These are phyloP conservation scores for Acer yangbiense DNA, from an alignment of 345 rosid genomes.

Conservation along the genomic window DNA sequence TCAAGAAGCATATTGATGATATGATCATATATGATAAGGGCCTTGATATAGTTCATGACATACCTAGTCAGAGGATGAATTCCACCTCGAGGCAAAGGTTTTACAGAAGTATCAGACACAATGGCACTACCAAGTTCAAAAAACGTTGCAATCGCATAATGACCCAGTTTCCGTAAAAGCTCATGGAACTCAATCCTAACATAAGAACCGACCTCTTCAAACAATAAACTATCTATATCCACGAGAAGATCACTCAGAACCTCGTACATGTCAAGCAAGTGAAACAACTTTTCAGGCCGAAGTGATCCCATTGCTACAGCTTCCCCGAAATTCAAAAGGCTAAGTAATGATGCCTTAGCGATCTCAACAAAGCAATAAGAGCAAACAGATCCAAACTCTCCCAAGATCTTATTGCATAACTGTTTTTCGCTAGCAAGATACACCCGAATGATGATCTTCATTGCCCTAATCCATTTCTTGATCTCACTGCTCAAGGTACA, in stretches of 20 bases:
- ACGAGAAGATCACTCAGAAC: constrained; percentile 48
- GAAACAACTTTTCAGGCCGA: constrained; percentile 64
- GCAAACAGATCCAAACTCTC: constrained; percentile 42
- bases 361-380: constrained; percentile 56
- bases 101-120: constrained; percentile 41
- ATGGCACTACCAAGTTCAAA: constrained; percentile 49
- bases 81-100: constrained; percentile 51
- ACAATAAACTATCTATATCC: constrained; percentile 51
- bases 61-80: constrained; percentile 70
- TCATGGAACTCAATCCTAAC: constrained; percentile 56
- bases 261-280: constrained; percentile 74
- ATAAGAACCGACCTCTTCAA: constrained; percentile 50
- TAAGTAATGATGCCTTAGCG: constrained; percentile 43
- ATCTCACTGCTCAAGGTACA: constrained; percentile 48
- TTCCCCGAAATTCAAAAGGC: constrained; percentile 77
- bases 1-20: constrained; percentile 57
- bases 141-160: constrained; percentile 47
- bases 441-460: constrained; percentile 49
- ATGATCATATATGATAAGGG: constrained; percentile 49
- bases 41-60: constrained; percentile 79
- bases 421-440: constrained; percentile 63
- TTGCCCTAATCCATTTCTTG: constrained; percentile 66
- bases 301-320: constrained; percentile 56
- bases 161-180: constrained; percentile 44
- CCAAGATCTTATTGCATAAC: constrained; percentile 63